Evolutionary conservation across 495 filamentous ascomycete genomes (phyloP).

Genomic region (Neurospora pannonica): DNA sequence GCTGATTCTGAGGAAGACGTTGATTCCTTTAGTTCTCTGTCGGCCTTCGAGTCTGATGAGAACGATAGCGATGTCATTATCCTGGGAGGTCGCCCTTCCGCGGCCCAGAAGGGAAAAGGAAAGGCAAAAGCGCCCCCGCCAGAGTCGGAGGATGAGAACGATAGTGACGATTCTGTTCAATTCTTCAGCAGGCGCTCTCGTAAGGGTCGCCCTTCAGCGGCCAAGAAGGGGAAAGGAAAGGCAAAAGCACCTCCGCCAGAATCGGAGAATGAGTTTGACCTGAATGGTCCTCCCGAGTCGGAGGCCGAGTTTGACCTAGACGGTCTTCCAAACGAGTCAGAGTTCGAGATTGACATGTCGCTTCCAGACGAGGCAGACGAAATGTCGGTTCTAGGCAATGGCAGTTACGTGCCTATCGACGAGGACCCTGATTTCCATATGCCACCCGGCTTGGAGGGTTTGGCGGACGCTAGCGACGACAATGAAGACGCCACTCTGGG

Average conservation of each 20-base stretch:
- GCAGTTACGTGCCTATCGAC: constrained; percentile 2
- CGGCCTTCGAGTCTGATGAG: constrained; percentile 1
- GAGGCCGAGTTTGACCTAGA: background rate
- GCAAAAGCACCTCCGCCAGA: background rate
- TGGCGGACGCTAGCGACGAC: background rate
- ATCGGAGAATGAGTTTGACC: background rate
- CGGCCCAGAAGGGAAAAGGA: background rate
- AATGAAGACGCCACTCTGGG: constrained; percentile 3
- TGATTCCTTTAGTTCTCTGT: background rate
- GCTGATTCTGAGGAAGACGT: constrained; percentile 8
- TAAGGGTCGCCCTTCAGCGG: background rate
- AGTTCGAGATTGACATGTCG: background rate
- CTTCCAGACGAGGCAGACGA: background rate
- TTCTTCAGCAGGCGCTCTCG: background rate
- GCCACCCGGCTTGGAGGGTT: background rate
- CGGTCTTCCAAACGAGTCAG: background rate
- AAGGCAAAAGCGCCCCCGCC: background rate
- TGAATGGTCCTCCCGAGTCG: background rate
- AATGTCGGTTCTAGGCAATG: background rate
- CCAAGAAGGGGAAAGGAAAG: background rate
- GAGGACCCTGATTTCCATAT: background rate
- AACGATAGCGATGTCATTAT: background rate
- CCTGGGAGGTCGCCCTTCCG: background rate
- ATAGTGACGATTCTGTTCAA: constrained; percentile 8
- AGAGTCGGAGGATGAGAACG: constrained; percentile 1